Percentiles rank a stretch among this genome's conserved stretches.
Evolutionary conservation across 129 eudicot species (phyloP).

Genomic region (Escallonia rubra): DNA sequence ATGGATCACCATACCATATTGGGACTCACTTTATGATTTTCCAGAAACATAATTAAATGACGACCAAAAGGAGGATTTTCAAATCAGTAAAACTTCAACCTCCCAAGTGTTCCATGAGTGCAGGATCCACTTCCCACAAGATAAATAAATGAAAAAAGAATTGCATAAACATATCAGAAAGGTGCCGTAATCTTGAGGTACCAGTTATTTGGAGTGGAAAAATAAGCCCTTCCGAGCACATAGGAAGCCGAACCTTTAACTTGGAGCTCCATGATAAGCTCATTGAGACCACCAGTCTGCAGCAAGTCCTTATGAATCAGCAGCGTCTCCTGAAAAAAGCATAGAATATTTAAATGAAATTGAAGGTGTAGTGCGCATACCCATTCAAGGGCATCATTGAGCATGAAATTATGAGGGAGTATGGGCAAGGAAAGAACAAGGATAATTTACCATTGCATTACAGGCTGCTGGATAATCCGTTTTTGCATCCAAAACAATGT

Average conservation of each 20-base stretch:
- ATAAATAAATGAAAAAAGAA: too few species aligned
- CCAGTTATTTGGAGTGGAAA: background rate
- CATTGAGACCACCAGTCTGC: conserved; percentile 52
- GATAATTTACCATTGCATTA: conserved; percentile 80
- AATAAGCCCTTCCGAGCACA: background rate
- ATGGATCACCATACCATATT: too few species aligned
- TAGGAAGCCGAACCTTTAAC: conserved; percentile 45
- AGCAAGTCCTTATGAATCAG: conserved; percentile 89
- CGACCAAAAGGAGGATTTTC: too few species aligned
- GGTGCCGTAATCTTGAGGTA: background rate
- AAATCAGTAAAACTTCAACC: too few species aligned
- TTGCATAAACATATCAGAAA: too few species aligned
- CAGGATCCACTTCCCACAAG: too few species aligned
- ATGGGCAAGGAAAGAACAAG: background rate
- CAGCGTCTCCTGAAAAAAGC: conserved; percentile 70
- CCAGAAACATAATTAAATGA: too few species aligned
- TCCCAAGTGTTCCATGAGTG: too few species aligned
- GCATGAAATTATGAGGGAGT: conserved; percentile 1
- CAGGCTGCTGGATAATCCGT: conserved; percentile 98
- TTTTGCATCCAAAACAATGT: conserved; percentile 84
- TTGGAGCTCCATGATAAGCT: conserved; percentile 78
- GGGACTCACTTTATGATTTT: too few species aligned
- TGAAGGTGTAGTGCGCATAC: too few species aligned
- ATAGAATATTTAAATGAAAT: background rate
- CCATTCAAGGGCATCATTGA: background rate